These are phyloP conservation scores for Clarireedia hainanense DNA, from an alignment of 2,329 filamentous ascomycete species.

Conservation along the genomic window DNA sequence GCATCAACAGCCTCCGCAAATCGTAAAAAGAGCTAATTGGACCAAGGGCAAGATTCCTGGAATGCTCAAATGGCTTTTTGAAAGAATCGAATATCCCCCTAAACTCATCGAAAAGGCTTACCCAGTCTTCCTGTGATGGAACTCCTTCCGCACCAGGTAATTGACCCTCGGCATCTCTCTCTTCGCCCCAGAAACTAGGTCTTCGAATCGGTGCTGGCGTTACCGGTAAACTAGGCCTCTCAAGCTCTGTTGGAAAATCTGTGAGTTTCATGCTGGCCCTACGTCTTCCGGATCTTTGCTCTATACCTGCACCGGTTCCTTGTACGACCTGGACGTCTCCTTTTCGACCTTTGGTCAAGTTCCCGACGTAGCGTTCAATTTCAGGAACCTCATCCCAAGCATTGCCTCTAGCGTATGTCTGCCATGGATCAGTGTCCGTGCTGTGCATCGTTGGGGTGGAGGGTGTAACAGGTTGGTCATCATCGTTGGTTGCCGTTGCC, in stretches of 20 bases:
- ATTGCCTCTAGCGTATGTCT: conserved; percentile 66
- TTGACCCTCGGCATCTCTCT: conserved; percentile 42
- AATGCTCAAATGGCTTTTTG: conserved; percentile 3
- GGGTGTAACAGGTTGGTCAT: conserved; percentile 37
- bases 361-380: conserved; percentile 80
- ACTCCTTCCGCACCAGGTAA: conserved; percentile 76
- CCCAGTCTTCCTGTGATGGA: conserved; percentile 84
- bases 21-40: background rate
- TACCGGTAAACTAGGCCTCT: conserved; percentile 82
- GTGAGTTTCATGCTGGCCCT: conserved; percentile 61
- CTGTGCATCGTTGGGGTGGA: conserved; percentile 40
- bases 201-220: conserved; percentile 76
- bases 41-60: background rate
- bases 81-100: conserved; percentile 3
- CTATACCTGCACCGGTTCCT: conserved; percentile 26
- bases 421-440: conserved; percentile 56
- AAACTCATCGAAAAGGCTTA: conserved; percentile 55
- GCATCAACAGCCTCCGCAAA: conserved; percentile 1
- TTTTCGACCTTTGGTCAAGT: conserved; percentile 57
- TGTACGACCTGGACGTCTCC: conserved; percentile 31
- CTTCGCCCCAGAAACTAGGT: conserved; percentile 56
- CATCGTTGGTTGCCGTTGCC: conserved; percentile 33
- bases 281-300: conserved; percentile 22
- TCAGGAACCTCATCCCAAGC: conserved; percentile 90
- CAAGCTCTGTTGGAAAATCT: conserved; percentile 76